Conservation (phyloP, 2,329 filamentous ascomycete genomes). For the Orbilia brochopaga region DNA sequence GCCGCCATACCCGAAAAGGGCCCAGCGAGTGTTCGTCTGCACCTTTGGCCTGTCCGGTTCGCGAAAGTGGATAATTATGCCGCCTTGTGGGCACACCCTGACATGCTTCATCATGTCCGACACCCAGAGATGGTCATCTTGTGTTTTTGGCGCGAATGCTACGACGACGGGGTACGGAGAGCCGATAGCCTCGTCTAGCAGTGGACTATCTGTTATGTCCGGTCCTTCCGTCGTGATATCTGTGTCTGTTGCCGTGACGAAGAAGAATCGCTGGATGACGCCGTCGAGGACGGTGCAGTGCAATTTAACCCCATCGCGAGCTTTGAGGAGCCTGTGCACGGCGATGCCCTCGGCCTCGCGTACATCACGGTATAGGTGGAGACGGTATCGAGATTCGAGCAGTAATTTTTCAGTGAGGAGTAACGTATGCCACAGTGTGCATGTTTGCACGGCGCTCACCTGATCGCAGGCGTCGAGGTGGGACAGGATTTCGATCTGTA, state of each 20-base stretch:
- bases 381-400: neutral
- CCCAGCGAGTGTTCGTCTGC: neutral
- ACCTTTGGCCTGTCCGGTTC: neutral
- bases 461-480: constrained; percentile 4
- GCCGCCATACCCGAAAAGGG: neutral
- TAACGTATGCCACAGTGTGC: neutral
- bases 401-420: neutral
- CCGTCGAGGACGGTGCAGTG: neutral
- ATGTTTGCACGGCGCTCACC: neutral
- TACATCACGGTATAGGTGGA: neutral
- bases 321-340: neutral
- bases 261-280: neutral
- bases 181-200: constrained; percentile 16
- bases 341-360: neutral
- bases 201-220: constrained; percentile 15
- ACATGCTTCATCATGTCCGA: neutral
- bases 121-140: neutral
- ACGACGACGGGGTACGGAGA: neutral
- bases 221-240: neutral
- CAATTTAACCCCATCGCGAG: neutral
- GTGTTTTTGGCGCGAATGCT: neutral
- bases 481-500: constrained; percentile 14
- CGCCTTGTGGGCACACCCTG: neutral
- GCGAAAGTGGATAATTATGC: neutral
- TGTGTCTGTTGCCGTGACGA: neutral